Evolutionary conservation across 805 yeast genomes (phyloP), one percentile per base, ranked within the genome.

Genomic region (Candida maesae): DNA sequence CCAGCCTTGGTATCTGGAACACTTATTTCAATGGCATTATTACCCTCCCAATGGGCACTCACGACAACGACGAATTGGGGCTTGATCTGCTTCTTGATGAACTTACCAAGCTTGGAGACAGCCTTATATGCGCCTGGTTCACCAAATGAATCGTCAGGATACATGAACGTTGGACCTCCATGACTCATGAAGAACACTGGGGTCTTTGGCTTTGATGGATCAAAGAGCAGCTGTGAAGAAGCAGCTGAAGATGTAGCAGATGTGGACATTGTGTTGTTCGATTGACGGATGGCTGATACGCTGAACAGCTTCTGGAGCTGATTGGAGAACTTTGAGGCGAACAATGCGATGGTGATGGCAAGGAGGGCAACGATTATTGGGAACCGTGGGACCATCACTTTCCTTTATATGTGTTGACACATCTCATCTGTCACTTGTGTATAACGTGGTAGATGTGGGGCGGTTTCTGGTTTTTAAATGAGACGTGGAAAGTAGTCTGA

Each of bases 161-260:
- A 80, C 68, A 84, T 75, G 58, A 85, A 83, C 1, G 84, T 78
- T 7, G 95, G 95, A 1, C 90, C 93, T 7, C 95, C 95, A 62
- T 85, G 95, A n/a, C 87, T 78, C 32, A 84, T 56, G 59, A 84
- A 86, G 56, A 64, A 82, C 1, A 79, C 73, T 6, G 93, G 91
- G 9, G 61, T 60, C 48, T 47, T 55, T 32, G 56, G 58, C 14
- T 37, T 46, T 1, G 46, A 10, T 0, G 44, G 6, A 33, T 53
- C 51, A 26, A 53, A 52, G 17, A 53, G 31, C 3, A 47, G 29
- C 13, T 27, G 17, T 24, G 39, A 29, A 13, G 30, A n/a, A 11
- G 38, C 8, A 10, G 28, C 8, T 13, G 33, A 23, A 17, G 24
- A 17, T 32, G 14, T 18, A 2, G 35, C 14, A 21, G 37, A 30